These are phyloP conservation scores for Quercus dentata DNA, from an alignment of 306 rosid genomes.

Conservation along the genomic window DNA sequence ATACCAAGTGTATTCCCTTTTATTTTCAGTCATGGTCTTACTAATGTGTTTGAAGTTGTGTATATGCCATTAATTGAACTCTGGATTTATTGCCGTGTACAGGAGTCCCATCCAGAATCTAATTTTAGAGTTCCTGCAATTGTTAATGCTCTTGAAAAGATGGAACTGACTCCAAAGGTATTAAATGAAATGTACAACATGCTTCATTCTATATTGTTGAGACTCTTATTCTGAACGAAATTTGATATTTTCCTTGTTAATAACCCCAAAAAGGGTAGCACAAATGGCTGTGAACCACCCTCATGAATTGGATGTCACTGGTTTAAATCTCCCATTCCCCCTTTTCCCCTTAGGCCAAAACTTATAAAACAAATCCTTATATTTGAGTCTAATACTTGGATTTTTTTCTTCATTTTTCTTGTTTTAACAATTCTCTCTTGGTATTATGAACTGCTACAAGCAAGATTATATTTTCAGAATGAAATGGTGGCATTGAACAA, in stretches of 20 bases:
- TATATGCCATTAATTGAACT: background rate
- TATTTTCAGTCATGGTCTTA: constrained; percentile 9
- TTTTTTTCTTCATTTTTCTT: background rate
- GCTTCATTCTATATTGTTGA: background rate
- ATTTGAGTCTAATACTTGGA: background rate
- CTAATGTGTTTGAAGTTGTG: constrained; percentile 11
- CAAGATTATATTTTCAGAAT: background rate
- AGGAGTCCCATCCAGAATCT: constrained; percentile 98
- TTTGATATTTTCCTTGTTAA: background rate
- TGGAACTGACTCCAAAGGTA: constrained; percentile 83
- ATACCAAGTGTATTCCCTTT: background rate
- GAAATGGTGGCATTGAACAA: too few species aligned
- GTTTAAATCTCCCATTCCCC: too few species aligned
- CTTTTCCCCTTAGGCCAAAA: too few species aligned
- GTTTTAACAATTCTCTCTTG: background rate
- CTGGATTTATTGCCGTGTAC: constrained; percentile 19
- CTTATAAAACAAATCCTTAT: too few species aligned
- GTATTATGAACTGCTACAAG: background rate
- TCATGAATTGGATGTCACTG: too few species aligned
- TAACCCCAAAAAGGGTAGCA: too few species aligned
- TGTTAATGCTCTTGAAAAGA: constrained; percentile 52
- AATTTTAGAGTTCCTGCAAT: constrained; percentile 92
- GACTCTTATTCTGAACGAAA: background rate
- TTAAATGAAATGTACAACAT: background rate
- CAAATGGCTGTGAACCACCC: too few species aligned